These are phyloP conservation scores for Trichoderma parareesei DNA, from an alignment of 495 filamentous ascomycete species.

Conservation along the genomic window DNA sequence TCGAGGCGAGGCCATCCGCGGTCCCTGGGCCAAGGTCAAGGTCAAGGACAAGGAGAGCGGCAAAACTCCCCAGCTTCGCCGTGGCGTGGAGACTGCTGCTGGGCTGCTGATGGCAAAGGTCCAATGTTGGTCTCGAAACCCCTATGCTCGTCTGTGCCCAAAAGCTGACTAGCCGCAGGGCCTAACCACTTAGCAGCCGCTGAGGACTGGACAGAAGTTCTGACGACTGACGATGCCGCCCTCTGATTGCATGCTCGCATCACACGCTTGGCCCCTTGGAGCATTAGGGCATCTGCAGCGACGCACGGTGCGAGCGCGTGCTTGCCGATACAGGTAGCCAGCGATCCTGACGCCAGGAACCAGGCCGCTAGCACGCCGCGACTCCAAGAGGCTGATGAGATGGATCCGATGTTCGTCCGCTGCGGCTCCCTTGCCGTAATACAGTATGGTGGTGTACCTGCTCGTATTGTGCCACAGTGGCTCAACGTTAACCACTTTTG, in stretches of 20 bases:
- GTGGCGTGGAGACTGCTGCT: neutral
- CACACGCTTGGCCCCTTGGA: neutral
- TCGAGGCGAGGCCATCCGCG: neutral
- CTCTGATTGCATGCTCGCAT: neutral
- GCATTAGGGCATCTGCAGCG: constrained; percentile 2
- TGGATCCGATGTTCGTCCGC: too few species aligned
- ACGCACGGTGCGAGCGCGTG: constrained; percentile 2
- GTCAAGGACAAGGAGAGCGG: neutral
- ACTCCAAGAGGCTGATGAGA: too few species aligned
- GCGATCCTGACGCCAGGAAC: neutral
- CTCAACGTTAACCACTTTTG: neutral
- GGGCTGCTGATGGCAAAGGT: neutral
- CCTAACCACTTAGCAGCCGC: neutral
- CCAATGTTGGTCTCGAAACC: neutral
- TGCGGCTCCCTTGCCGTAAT: too few species aligned
- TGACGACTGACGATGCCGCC: neutral
- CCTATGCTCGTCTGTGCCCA: neutral
- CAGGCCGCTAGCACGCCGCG: neutral
- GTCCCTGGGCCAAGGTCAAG: neutral
- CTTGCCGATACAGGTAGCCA: neutral
- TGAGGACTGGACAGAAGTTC: constrained; percentile 5
- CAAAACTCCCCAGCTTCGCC: neutral
- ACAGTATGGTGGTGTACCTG: too few species aligned
- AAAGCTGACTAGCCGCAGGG: constrained; percentile 1
- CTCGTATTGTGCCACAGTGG: too few species aligned